Evolutionary conservation across 1,284 basidiomycete species (phyloP).

Genomic region (Binderoboletus segoi): DNA sequence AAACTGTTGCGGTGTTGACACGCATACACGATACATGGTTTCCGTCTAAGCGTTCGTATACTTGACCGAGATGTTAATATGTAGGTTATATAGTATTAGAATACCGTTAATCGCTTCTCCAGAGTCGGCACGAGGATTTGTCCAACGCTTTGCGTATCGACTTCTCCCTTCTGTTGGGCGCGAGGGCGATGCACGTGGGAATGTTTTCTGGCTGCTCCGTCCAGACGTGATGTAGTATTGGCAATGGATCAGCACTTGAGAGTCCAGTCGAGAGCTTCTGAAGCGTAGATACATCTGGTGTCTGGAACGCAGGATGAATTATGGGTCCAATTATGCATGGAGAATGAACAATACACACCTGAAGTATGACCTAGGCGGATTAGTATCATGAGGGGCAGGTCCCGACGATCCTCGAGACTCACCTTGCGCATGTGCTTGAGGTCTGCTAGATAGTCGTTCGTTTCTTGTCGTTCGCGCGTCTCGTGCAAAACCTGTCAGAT

Average conservation of each 20-base stretch:
- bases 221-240: constrained; percentile 50
- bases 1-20: constrained; percentile 37
- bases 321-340: background rate
- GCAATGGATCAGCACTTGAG: constrained; percentile 12
- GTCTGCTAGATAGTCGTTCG: constrained; percentile 43
- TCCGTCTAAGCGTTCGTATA: background rate
- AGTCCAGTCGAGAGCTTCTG: constrained; percentile 40
- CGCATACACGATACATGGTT: background rate
- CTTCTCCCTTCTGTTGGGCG: constrained; percentile 49
- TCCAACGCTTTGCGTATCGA: constrained; percentile 45
- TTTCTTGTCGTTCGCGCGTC: constrained; percentile 42
- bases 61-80: background rate
- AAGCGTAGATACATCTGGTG: constrained; percentile 37
- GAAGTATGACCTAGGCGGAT: constrained; percentile 40
- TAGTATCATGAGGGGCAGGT: constrained; percentile 4
- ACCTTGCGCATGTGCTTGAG: constrained; percentile 46
- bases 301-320: constrained; percentile 28
- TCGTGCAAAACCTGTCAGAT: constrained; percentile 40
- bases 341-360: constrained; percentile 29
- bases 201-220: constrained; percentile 55
- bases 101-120: constrained; percentile 20
- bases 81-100: background rate
- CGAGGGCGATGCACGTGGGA: constrained; percentile 55
- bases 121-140: constrained; percentile 37
- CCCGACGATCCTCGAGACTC: background rate